Base-by-base conservation (phyloP, 2,329 filamentous ascomycete genomes). In the Davidsoniella virescens region DNA sequence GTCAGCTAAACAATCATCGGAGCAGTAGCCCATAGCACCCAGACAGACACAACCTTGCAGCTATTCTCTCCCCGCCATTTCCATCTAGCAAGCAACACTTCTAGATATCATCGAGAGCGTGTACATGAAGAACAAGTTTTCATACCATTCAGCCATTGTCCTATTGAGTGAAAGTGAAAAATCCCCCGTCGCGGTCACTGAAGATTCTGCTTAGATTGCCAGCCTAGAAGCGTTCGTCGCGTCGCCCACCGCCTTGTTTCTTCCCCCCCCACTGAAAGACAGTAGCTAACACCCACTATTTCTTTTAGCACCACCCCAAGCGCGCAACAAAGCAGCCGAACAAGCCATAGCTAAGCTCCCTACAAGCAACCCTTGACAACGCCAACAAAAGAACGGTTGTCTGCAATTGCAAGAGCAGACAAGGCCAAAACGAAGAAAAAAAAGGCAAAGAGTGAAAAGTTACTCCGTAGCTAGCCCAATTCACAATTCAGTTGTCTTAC, bases 391-490 rank as follows among this genome's bases (percentile, higher is more conserved):
- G 20, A 20, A 23, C 20, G 20, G 20, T 5, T 46, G 44, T 46
- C 44, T 47, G 44, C 44, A 47, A 47, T 18, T 38, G 44, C 44
- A 47, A 45, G 37, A 36, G 29, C 12, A 33, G 18, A 17, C 40
- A 18, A 18, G 12, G 40, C 39, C n/a, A 41, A 41, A 41, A 16
- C 9, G 16, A 8, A 18, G 39, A 41, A 5, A 41, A 41, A 16
- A 41, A 16, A 41, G 20, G 39, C 9, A 20, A 41, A 41, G 20
- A 23, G 20, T 23, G 12, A 33, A 43, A 43, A 43, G 18, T 25
- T 25, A 43, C 29, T 26, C 39, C 38, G 42, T 18, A 49, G 40
- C 25, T 26, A 36, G 18, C 38, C 47, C 16, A 49, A 40, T 23
- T 23, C 20, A 23, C 20, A 23, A 33, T 18, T 29, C 17, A 37